Evolutionary conservation across 1,284 basidiomycete genomes (phyloP), one percentile per base, ranked within the genome.

Genomic region (Microbotryum intermedium): DNA sequence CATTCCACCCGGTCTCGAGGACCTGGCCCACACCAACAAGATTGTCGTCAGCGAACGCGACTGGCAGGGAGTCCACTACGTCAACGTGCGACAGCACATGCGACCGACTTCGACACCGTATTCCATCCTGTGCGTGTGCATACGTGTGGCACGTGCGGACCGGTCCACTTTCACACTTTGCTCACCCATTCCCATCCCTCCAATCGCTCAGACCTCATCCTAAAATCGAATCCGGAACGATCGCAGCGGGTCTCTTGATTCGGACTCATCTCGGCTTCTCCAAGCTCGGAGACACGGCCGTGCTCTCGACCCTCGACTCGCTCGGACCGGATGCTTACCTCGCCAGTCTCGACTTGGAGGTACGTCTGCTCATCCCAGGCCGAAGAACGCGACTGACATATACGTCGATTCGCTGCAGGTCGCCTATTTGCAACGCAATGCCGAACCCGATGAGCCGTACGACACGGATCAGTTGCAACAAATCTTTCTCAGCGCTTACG

Each of bases 401-500:
- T 18, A 4, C 39, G 10, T 39, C 1, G 11, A 11, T 39, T 16
- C 34, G 34, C 20, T 5, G 11, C 60, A 65, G 64, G 50, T 64
- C 50, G 61, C 50, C n/a, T 68, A 61, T 58, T 68, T 66, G 55
- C 64, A 68, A 50, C 66, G 66, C 64, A 66, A 63, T 49, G 66
- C 66, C 9, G 47, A 49, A 6, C 45, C 29, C 11, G 52, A 54
- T 20, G 56, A 60, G 21, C 57, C 58, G 25, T 93, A 87, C 75
- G 86, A 87, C 57, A 83, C 85, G 11, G 93, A 95, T 66, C 90
- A 97, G 55, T 87, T 97, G 79, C 80, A 82, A 9, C 76, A 79
- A 42, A 83, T 82, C 50, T 88, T 97, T 74, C 47, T 23, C 75
- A 86, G 72, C 77, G 91, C 59, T 2, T 87, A 95, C 74, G 83